These are phyloP conservation scores for Bruguiera parviflora DNA, from an alignment of 345 rosid genomes.

Conservation along the genomic window DNA sequence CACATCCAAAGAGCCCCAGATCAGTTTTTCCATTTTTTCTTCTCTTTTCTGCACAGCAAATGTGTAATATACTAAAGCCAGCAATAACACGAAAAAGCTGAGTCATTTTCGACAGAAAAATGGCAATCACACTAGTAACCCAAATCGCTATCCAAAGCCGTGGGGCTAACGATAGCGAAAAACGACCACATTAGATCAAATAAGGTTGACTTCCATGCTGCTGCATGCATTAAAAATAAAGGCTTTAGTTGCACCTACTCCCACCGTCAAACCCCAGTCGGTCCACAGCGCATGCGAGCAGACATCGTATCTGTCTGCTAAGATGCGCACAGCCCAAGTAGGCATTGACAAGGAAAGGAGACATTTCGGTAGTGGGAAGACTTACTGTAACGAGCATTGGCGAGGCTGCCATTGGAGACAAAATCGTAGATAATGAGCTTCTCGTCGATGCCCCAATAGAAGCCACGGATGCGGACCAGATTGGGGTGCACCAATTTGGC, in stretches of 20 bases:
- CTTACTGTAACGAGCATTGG: slow-evolving; percentile 85
- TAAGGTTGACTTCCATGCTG: slow-evolving; percentile 12
- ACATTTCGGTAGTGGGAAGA: not conserved
- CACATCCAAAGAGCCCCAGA: not conserved
- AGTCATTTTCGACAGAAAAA: not conserved
- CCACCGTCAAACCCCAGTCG: slow-evolving; percentile 31
- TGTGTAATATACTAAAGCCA: not conserved
- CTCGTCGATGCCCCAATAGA: slow-evolving; percentile 34
- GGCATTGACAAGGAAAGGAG: not conserved
- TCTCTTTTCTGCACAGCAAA: not conserved
- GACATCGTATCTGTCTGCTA: slow-evolving; percentile 12
- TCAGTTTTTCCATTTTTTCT: not conserved
- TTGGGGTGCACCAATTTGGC: slow-evolving; percentile 83
- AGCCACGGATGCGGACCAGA: slow-evolving; percentile 83
- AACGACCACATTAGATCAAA: slow-evolving; percentile 7
- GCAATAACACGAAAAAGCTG: not conserved
- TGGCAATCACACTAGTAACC: too few species aligned
- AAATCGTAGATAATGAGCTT: slow-evolving; percentile 35
- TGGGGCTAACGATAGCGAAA: slow-evolving; percentile 30
- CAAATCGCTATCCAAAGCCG: slow-evolving; percentile 34
- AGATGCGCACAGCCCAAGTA: slow-evolving; percentile 16
- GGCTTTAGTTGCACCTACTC: slow-evolving; percentile 50
- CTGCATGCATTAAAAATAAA: slow-evolving; percentile 50
- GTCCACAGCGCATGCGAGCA: slow-evolving; percentile 26
- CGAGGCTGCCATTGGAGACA: slow-evolving; percentile 35